These are phyloP conservation scores for Crithidia expoeki DNA, from an alignment of 208 protist species.

Conservation along the genomic window DNA sequence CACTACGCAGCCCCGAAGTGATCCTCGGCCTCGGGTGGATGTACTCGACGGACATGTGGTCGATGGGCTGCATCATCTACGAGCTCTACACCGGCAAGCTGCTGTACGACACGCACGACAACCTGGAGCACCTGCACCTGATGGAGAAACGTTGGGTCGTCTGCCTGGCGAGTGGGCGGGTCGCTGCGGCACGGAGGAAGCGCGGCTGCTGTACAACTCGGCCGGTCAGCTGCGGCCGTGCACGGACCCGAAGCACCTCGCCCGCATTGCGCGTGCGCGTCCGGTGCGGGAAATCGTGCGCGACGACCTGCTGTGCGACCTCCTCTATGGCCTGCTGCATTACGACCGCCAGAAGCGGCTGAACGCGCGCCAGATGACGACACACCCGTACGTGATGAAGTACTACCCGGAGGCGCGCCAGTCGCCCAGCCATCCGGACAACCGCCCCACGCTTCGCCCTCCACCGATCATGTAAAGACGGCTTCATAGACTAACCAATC, in stretches of 20 bases:
- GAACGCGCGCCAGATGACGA: slow-evolving; percentile 70
- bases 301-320: slow-evolving; percentile 61
- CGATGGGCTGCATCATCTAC: slow-evolving; percentile 84
- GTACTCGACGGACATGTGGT: slow-evolving; percentile 75
- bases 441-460: slow-evolving; percentile 53
- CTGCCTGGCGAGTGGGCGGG: slow-evolving; percentile 59
- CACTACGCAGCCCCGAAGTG: slow-evolving; percentile 83
- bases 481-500: background rate
- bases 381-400: slow-evolving; percentile 79
- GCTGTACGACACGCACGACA: slow-evolving; percentile 75
- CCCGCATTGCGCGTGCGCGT: slow-evolving; percentile 58
- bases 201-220: slow-evolving; percentile 57
- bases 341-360: slow-evolving; percentile 77
- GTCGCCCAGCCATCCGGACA: slow-evolving; percentile 68
- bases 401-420: slow-evolving; percentile 79
- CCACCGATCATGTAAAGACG: slow-evolving; percentile 42
- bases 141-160: slow-evolving; percentile 76
- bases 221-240: slow-evolving; percentile 54
- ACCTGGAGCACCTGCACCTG: slow-evolving; percentile 80
- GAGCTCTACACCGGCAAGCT: slow-evolving; percentile 76
- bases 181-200: slow-evolving; percentile 58
- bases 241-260: slow-evolving; percentile 67
- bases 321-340: slow-evolving; percentile 71
- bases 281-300: slow-evolving; percentile 59
- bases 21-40: slow-evolving; percentile 75